Evolutionary conservation across 345 rosid species (phyloP), one percentile per base, ranked within the genome.

Genomic region (Geranium brycei): DNA sequence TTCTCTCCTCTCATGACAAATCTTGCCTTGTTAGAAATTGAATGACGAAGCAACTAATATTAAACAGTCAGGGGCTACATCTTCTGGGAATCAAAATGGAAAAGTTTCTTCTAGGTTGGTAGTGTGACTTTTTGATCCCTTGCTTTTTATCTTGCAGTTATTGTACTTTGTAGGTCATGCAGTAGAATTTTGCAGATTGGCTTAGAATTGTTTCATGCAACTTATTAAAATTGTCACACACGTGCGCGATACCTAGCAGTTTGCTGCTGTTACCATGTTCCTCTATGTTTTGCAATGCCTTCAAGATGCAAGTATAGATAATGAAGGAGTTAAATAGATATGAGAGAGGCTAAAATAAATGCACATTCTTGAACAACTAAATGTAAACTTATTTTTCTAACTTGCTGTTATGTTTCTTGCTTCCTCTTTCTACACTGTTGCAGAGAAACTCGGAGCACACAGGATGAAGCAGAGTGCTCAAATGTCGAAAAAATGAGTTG

Each of bases 11-110:
- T 38, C 51, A 57, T 63, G 77, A 80, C 64, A 69, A 65, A 65
- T 62, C 58, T 70, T 73, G 40, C 81, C 64, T 77, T 73, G 72
- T 67, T 79, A 93, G 97, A 90, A 90, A 88, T 74, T 88, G 70
- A 81, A 83, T 64, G 92, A 81, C 80, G 83, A 77, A 53, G 80
- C 84, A 51, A 19, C 61, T 66, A 76, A 78, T 59, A 12, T 8
- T 64, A 7, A 5, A 53, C 80, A 63, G 64, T 64, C 82, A 38
- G 83, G 81, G 60, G 71, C 73, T 28, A 61, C 86, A 67, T 75
- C 72, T 71, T 71, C 78, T 55, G 64, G 75, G 68, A 58, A 68
- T 77, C 77, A 79, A 62, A 76, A 65, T 58, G 77, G 72, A 75
- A 71, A 56, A 61, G 68, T 72, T 70, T 75, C 80, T 62, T 71